These are phyloP conservation scores for Termitomyces sp. DNA, from an alignment of 1,284 basidiomycete species.

Conservation along the genomic window DNA sequence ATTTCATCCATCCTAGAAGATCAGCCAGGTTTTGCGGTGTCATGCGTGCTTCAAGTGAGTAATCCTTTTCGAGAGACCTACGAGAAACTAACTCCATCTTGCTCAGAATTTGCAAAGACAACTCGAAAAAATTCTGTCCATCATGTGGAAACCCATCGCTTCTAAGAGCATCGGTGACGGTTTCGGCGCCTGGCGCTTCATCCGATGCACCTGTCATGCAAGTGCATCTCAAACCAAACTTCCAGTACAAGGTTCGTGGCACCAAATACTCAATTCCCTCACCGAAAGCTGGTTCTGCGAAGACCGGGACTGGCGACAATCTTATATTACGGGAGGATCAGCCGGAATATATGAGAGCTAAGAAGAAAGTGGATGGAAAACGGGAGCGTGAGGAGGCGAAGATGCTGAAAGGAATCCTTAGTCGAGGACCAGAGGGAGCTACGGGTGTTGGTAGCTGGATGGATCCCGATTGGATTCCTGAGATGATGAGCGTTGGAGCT, in stretches of 20 bases:
- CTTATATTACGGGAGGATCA: constrained; percentile 91
- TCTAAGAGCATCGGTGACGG: constrained; percentile 86
- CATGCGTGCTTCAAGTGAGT: constrained; percentile 99
- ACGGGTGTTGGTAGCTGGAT: constrained; percentile 75
- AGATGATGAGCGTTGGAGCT: constrained; percentile 71
- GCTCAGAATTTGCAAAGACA: constrained; percentile 89
- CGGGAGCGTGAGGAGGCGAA: constrained; percentile 75
- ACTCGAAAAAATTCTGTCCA: constrained; percentile 94
- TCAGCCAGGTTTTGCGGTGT: constrained; percentile 91
- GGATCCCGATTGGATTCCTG: constrained; percentile 95
- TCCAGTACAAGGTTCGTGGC: constrained; percentile 90
- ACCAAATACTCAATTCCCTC: constrained; percentile 92
- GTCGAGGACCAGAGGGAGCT: constrained; percentile 38
- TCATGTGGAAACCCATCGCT: constrained; percentile 94
- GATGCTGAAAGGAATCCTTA: constrained; percentile 61
- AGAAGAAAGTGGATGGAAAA: constrained; percentile 68
- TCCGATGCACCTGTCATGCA: constrained; percentile 62
- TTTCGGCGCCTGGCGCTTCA: constrained; percentile 61
- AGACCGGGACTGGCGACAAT: constrained; percentile 74
- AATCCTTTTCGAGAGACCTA: background rate
- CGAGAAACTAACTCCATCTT: constrained; percentile 1
- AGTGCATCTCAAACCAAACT: constrained; percentile 91
- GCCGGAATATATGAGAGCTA: constrained; percentile 77
- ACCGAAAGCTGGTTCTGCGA: constrained; percentile 86
- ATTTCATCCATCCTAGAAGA: constrained; percentile 21